Evolutionary conservation across 768 basidiomycete species (phyloP).

Genomic region (Suillus cothurnatus): DNA sequence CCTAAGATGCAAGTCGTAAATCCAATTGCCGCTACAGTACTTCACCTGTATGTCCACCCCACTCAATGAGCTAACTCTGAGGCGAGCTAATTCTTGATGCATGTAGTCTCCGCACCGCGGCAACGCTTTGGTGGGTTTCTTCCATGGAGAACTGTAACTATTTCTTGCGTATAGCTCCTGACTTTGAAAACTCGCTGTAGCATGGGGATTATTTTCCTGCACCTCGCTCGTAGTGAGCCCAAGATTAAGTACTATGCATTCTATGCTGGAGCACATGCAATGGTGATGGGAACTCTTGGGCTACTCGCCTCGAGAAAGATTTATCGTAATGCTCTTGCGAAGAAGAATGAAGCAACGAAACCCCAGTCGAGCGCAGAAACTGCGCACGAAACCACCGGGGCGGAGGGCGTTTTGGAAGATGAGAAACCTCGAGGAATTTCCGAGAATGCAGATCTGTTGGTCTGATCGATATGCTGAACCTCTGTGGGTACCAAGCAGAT

Average conservation of each 20-base stretch:
- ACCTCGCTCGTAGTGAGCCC: not conserved
- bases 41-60: not conserved
- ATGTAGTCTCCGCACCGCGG: not conserved
- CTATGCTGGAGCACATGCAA: constrained; percentile 1
- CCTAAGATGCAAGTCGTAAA: not conserved
- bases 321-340: not conserved
- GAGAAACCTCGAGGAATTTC: not conserved
- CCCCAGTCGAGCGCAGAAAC: not conserved
- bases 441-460: not conserved
- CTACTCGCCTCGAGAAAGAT: not conserved
- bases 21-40: not conserved
- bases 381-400: not conserved
- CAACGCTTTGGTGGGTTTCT: not conserved
- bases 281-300: not conserved
- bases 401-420: not conserved
- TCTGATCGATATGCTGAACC: not conserved
- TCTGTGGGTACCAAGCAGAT: not conserved
- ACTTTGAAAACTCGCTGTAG: not conserved
- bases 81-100: not conserved
- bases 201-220: not conserved
- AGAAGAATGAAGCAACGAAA: not conserved
- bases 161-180: not conserved
- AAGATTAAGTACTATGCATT: constrained; percentile 1
- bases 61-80: not conserved
- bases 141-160: not conserved